Conservation (phyloP, 2,329 filamentous ascomycete species). For the Xylaria sp. region DNA sequence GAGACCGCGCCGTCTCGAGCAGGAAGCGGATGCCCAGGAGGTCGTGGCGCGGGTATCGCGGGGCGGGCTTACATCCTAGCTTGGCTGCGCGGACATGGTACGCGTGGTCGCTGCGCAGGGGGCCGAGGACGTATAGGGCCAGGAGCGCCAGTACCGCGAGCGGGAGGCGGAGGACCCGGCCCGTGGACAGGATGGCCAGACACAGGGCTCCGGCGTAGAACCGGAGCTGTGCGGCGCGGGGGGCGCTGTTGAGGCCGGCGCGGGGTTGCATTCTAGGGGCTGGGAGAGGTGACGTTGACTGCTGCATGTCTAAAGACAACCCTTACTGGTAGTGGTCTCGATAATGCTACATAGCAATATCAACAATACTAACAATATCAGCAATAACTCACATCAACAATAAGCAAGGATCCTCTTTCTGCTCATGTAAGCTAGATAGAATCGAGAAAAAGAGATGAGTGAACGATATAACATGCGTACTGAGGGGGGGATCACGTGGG, state of each 20-base stretch:
- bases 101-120: slow-evolving; percentile 35
- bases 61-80: slow-evolving; percentile 40
- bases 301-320: no score
- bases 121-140: slow-evolving; percentile 33
- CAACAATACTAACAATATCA: background rate
- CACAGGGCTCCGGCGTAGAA: slow-evolving; percentile 35
- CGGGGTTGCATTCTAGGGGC: background rate
- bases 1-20: slow-evolving; percentile 33
- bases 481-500: background rate
- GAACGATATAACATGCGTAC: background rate
- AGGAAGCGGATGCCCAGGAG: slow-evolving; percentile 44
- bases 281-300: background rate
- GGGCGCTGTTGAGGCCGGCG: slow-evolving; percentile 32
- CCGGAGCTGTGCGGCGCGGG: slow-evolving; percentile 32
- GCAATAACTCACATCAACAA: background rate
- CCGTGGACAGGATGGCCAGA: slow-evolving; percentile 20
- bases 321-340: background rate
- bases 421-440: no score
- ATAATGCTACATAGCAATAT: background rate
- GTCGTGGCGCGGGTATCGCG: slow-evolving; percentile 39
- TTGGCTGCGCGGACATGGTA: slow-evolving; percentile 38
- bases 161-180: background rate
- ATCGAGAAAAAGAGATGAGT: no score
- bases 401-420: background rate
- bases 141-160: slow-evolving; percentile 31